Percentiles rank a stretch among this genome's conserved stretches.
These are phyloP conservation scores for Spathaspora sp. DNA, from an alignment of 805 yeast genomes.

Conservation along the genomic window DNA sequence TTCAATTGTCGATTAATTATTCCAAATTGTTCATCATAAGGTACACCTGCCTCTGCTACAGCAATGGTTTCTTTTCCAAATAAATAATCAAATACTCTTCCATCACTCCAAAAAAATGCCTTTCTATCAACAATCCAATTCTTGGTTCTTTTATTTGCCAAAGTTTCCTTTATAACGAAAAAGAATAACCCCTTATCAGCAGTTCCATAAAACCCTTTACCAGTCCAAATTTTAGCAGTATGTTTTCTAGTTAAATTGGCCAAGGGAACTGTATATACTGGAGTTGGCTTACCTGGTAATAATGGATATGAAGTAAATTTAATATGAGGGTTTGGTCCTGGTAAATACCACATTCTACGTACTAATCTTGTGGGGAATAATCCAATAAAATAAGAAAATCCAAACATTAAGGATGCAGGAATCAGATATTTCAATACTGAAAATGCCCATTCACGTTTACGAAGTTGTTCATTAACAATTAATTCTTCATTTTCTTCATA, in stretches of 20 bases:
- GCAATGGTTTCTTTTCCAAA: slow-evolving; percentile 78
- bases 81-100: slow-evolving; percentile 76
- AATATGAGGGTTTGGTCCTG: slow-evolving; percentile 54
- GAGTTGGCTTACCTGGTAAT: slow-evolving; percentile 73
- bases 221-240: slow-evolving; percentile 73
- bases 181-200: slow-evolving; percentile 70
- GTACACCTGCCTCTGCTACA: slow-evolving; percentile 68
- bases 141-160: slow-evolving; percentile 25
- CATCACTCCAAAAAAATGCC: slow-evolving; percentile 93
- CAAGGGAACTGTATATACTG: slow-evolving; percentile 66
- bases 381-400: slow-evolving; percentile 26
- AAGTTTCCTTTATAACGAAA: slow-evolving; percentile 63
- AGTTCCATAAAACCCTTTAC: slow-evolving; percentile 85
- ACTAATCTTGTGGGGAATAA: slow-evolving; percentile 65
- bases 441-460: slow-evolving; percentile 35
- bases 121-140: slow-evolving; percentile 81
- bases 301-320: slow-evolving; percentile 72
- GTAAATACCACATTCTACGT: slow-evolving; percentile 74
- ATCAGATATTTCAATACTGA: slow-evolving; percentile 24
- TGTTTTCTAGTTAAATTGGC: slow-evolving; percentile 51
- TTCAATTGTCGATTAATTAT: slow-evolving; percentile 44
- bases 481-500: slow-evolving; percentile 52
- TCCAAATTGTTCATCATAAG: slow-evolving; percentile 57
- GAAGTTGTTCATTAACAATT: slow-evolving; percentile 35
- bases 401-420: slow-evolving; percentile 24